A percentile compares a stretch with the other conserved stretches of the same genome.
These are phyloP conservation scores for Aphanomyces stellatus DNA, from an alignment of 352 stramenopile genomes.

Conservation along the genomic window DNA sequence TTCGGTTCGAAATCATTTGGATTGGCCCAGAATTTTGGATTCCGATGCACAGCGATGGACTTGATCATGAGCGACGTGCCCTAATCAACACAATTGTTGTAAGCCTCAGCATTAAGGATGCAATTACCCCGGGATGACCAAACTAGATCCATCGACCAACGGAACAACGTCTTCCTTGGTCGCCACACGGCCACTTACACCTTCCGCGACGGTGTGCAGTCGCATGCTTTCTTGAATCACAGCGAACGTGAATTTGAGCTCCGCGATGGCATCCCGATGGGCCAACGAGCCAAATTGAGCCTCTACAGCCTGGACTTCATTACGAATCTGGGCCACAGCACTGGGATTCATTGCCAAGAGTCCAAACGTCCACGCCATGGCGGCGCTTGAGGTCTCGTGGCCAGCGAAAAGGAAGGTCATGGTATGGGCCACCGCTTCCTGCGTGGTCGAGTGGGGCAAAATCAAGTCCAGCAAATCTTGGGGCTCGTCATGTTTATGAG, in stretches of 20 bases:
- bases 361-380: not conserved
- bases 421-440: not conserved
- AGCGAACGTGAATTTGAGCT: conserved; percentile 34
- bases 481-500: not conserved
- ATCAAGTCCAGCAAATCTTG: not conserved
- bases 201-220: conserved; percentile 27
- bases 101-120: too few relatives aligned
- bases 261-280: conserved; percentile 26
- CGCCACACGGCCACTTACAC: too few relatives aligned
- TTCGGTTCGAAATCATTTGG: too few relatives aligned
- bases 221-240: conserved; percentile 39
- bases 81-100: too few relatives aligned
- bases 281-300: conserved; percentile 26
- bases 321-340: not conserved
- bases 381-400: not conserved
- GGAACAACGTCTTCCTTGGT: too few relatives aligned
- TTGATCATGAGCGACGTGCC: too few relatives aligned
- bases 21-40: too few relatives aligned
- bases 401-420: conserved; percentile 29
- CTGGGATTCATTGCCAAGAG: not conserved
- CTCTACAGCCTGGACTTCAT: conserved; percentile 25
- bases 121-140: too few relatives aligned
- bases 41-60: too few relatives aligned
- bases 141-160: too few relatives aligned
- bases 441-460: not conserved